Evolutionary conservation across 257 asterid genomes (phyloP).

Genomic region (Solanum chiquidenum): DNA sequence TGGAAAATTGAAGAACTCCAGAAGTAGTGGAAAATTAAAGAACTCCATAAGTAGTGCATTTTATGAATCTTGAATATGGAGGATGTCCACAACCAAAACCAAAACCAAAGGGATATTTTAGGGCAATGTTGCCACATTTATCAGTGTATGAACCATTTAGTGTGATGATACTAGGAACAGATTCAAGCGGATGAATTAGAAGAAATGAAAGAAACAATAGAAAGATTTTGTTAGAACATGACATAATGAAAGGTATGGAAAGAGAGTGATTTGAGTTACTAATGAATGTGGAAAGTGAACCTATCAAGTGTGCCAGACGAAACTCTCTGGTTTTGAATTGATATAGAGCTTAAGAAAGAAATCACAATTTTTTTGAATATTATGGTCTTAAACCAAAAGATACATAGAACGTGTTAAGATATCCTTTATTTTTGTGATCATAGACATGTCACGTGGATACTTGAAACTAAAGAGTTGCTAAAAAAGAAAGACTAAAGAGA

Average conservation of each 20-base stretch:
- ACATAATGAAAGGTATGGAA: constrained; percentile 2
- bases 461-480: not conserved
- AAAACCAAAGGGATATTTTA: constrained; percentile 53
- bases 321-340: no score
- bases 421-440: no score
- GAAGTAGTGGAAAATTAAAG: constrained; percentile 24
- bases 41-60: constrained; percentile 15
- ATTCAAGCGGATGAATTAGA: constrained; percentile 11
- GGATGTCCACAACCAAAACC: constrained; percentile 56
- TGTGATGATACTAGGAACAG: constrained; percentile 34
- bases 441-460: not conserved
- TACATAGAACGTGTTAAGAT: no score
- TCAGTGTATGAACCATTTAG: constrained; percentile 30
- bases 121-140: constrained; percentile 28
- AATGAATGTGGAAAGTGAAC: not conserved
- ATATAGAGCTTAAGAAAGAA: not conserved
- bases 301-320: not conserved
- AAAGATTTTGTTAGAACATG: not conserved
- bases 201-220: constrained; percentile 1
- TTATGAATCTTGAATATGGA: constrained; percentile 29
- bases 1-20: constrained; percentile 29
- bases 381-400: no score
- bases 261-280: not conserved
- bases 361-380: no score
- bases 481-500: not conserved